Conservation (phyloP, 345 rosid species). For the Raphanus raphanistrum region DNA sequence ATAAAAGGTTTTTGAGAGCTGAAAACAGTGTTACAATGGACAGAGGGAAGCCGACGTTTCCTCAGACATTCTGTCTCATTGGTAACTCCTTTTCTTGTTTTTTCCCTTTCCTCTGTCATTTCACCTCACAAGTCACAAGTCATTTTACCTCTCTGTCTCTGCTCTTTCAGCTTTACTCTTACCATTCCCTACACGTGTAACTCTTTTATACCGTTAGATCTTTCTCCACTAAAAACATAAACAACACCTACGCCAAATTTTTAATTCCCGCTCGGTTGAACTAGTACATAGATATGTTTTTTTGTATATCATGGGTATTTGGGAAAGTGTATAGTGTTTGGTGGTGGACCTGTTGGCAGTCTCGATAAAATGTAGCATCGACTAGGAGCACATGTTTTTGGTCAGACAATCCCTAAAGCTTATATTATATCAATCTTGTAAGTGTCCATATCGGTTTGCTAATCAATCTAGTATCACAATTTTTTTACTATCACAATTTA, state of each 20-base stretch:
- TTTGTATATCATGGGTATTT: conserved; percentile 10
- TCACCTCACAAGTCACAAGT: conserved; percentile 23
- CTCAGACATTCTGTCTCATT: conserved; percentile 32
- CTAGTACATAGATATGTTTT: not conserved
- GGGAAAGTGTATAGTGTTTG: conserved; percentile 10
- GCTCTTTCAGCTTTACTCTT: not conserved
- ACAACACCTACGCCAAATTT: not conserved
- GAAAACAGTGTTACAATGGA: not conserved
- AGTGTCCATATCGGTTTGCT: not conserved
- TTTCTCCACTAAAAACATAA: not conserved
- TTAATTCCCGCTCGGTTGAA: conserved; percentile 8
- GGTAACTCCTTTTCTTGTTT: conserved; percentile 9
- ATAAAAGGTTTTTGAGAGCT: not conserved
- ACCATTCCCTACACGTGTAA: conserved; percentile 24
- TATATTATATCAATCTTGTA: not conserved
- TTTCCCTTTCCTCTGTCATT: conserved; percentile 16
- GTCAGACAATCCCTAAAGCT: conserved; percentile 9
- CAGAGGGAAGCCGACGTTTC: conserved; percentile 17
- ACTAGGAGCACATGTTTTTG: conserved; percentile 35
- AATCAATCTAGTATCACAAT: not conserved
- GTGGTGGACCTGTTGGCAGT: conserved; percentile 16
- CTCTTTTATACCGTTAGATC: conserved; percentile 3
- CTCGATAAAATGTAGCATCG: conserved; percentile 25
- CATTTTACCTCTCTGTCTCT: conserved; percentile 9
- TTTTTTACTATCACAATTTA: not conserved